Evolutionary conservation across 2,329 filamentous ascomycete genomes (phyloP), one percentile per base, ranked within the genome.

Genomic region (Blumeria hordei): DNA sequence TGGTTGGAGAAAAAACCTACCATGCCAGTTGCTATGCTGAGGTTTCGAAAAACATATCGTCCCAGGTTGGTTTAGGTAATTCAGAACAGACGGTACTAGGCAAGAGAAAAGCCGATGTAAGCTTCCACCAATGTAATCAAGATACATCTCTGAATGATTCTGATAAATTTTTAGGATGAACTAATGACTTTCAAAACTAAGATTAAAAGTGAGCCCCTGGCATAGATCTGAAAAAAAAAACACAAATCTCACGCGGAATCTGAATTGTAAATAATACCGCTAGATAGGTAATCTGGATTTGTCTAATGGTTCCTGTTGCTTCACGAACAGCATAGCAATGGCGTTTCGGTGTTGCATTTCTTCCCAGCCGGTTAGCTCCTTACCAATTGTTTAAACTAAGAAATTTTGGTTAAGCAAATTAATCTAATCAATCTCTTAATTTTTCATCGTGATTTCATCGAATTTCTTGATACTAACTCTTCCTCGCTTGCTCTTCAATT

Each of bases 11-110:
- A 55, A 80, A 86, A 59, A 83, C 92, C 14, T 96, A 87, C 63
- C 92, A 98, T 67, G 87, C 83, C 10, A 93, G 81, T 55, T 98
- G 92, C 66, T 86, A 90, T 66, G 77, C 79, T 16, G 90, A 95
- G 69, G 83, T 85, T 35, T 83, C 77, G 37, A 82, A 79, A 64
- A 80, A 83, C 60, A 74, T 75, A 7, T 72, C 71, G 47, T 68
- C 69, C 12, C 70, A 70, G 28, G 58, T 64, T 55, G 64, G 71
- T 56, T 8, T 43, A 43, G 80, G 80, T 1, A 81, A 83, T n/a
- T 10, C 34, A 21, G 55, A 56, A 41, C 33, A 39, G 63, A 77
- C 76, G 12, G 71, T 84, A 33, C 65, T 85, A 60, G 82, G 82
- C 53, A 88, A 88, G 68, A 72, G 84, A 58, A 88, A 88, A 67